A percentile compares a stretch with the other conserved stretches of the same genome.
Conservation (phyloP, 345 rosid species). For the Salix exigua region DNA sequence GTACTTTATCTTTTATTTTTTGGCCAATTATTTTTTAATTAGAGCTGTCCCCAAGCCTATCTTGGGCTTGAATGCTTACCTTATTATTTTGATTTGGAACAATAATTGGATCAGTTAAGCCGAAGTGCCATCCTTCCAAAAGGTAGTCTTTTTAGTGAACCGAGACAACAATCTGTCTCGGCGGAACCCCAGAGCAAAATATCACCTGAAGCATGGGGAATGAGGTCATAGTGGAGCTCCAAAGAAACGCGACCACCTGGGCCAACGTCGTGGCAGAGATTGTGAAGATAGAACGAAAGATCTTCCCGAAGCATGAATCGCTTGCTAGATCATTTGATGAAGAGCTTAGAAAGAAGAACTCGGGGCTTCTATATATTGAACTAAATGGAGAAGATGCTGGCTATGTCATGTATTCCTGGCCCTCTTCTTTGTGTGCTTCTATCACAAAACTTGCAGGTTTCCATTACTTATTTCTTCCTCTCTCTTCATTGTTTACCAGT, state of each 20-base stretch:
- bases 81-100: no score
- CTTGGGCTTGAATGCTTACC: no score
- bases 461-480: no score
- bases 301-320: conserved; percentile 83
- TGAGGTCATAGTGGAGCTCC: conserved; percentile 38
- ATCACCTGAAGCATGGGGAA: conserved; percentile 24
- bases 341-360: conserved; percentile 64
- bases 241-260: conserved; percentile 42
- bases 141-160: no score
- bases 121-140: no score
- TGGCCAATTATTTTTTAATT: no score
- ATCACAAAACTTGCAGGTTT: conserved; percentile 83
- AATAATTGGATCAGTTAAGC: no score
- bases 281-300: conserved; percentile 63
- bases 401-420: conserved; percentile 69
- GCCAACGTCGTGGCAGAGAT: conserved; percentile 48
- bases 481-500: neutral
- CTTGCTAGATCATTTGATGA: conserved; percentile 59
- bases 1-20: no score
- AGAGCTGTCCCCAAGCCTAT: no score
- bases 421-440: conserved; percentile 67
- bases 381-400: conserved; percentile 49
- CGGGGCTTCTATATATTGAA: conserved; percentile 56
- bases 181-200: neutral
- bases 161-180: no score